Percentiles rank a stretch among this genome's conserved stretches.
Evolutionary conservation across 2,329 filamentous ascomycete species (phyloP).

Genomic region (Diaporthe sp.): DNA sequence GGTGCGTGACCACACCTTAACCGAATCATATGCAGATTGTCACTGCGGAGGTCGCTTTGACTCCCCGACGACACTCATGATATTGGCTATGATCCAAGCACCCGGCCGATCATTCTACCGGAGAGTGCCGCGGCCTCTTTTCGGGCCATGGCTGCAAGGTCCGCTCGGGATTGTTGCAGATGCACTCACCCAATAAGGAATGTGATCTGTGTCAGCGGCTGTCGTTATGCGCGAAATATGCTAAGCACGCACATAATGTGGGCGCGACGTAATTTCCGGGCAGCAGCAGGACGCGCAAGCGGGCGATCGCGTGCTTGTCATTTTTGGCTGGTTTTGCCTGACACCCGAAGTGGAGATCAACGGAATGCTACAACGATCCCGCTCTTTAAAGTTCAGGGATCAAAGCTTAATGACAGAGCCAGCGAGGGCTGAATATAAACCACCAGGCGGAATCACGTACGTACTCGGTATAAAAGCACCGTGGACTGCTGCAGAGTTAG

Average conservation of each 20-base stretch:
- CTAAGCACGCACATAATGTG: background rate
- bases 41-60: too few species aligned
- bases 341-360: background rate
- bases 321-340: background rate
- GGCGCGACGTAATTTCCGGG: background rate
- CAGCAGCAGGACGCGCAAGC: constrained; percentile 13
- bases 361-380: background rate
- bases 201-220: background rate
- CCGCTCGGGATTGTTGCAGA: background rate
- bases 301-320: background rate
- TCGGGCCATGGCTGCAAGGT: background rate
- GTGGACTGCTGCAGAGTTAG: background rate
- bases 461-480: background rate
- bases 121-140: too few species aligned
- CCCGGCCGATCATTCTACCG: background rate
- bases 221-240: too few species aligned
- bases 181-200: background rate
- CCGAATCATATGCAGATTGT: too few species aligned
- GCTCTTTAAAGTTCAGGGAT: constrained; percentile 12
- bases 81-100: too few species aligned
- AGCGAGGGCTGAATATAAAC: background rate
- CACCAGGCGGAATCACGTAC: background rate
- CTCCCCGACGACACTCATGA: too few species aligned
- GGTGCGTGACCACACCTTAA: too few species aligned
- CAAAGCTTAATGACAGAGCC: background rate